Base-by-base conservation (phyloP, 164 flowering plant species). In the Tetrastigma voinierianum region DNA sequence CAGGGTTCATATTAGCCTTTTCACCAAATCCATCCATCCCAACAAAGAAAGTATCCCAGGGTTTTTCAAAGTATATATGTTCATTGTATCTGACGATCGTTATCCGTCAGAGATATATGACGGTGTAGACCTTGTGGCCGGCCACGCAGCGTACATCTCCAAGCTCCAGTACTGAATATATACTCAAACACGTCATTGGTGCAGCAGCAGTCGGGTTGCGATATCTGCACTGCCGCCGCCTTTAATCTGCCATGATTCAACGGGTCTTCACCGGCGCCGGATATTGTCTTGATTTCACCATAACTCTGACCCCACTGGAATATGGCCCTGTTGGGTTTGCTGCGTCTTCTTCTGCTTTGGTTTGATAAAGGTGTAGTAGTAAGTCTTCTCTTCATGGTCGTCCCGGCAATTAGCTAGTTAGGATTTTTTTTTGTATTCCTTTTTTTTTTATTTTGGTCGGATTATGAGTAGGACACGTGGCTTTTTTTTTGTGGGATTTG, bases 241-340 rank as follows among this genome's bases (percentile, higher is more conserved):
- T 58, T 16, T n/a, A 32, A 70, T 58, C 59, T 9, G 7, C 74
- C 69, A 70, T n/a, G 74, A 25, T 70, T 51, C n/a, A 21, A 21
- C 0, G 59, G 62, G 46, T 70, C 69, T 9, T 13, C 2, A 9
- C 21, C 2, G 69, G 74, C 20, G 49, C 59, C 10, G 65, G 69
- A 46, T 51, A 58, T 9, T 51, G 2, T n/a, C 69, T 21, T 4
- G 57, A 25, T 43, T 69, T 62, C 0, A 46, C 19, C 24, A 56
- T 14, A 8, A n/a, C 46, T 1, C 56, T n/a, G 17, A 13, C 4
- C 46, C 16, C 25, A 9, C 25, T 70, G 67, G 46, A 10, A 16
- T 9, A 61, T 54, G 21, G 11, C 59, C 15, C 40, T 64, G 23
- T 1, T 49, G 16, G 56, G 23, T 17, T 46, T 10, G n/a, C 43